These are phyloP conservation scores for Cytospora schulzeri DNA, from an alignment of 2,329 filamentous ascomycete genomes.

Conservation along the genomic window DNA sequence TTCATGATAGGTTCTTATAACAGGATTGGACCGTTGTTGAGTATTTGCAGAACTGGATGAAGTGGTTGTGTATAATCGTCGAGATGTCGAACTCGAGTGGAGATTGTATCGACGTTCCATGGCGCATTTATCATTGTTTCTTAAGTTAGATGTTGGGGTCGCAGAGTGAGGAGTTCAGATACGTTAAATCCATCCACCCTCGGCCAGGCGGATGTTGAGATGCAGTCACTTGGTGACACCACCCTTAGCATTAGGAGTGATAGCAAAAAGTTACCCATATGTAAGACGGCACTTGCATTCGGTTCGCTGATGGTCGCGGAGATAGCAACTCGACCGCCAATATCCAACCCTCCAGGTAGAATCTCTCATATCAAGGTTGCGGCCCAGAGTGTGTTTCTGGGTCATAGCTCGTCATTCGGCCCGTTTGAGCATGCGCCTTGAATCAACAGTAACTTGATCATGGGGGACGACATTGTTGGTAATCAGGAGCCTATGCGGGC, in stretches of 20 bases:
- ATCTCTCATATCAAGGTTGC: neutral
- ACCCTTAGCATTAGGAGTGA: neutral
- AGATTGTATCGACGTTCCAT: neutral
- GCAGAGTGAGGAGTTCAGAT: neutral
- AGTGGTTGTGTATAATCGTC: too few relatives aligned
- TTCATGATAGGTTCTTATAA: neutral
- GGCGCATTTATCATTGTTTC: neutral
- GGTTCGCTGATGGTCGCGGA: conserved; percentile 7
- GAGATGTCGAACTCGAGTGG: neutral
- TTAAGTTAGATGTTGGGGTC: neutral
- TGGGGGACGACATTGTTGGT: neutral
- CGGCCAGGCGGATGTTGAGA: neutral
- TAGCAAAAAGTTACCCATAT: neutral
- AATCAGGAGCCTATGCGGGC: neutral
- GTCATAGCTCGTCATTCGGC: neutral
- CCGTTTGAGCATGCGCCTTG: neutral
- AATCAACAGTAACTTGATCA: neutral
- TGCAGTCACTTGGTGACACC: conserved; percentile 1
- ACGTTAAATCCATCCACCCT: neutral
- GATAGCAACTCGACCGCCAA: conserved; percentile 9
- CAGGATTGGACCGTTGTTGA: neutral
- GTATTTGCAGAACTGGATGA: neutral
- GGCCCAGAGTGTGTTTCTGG: neutral
- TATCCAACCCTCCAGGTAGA: neutral
- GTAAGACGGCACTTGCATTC: neutral